A percentile compares a stretch with the other conserved stretches of the same genome.
Evolutionary conservation across 345 rosid genomes (phyloP).

Genomic region (Rubroshorea leprosula): DNA sequence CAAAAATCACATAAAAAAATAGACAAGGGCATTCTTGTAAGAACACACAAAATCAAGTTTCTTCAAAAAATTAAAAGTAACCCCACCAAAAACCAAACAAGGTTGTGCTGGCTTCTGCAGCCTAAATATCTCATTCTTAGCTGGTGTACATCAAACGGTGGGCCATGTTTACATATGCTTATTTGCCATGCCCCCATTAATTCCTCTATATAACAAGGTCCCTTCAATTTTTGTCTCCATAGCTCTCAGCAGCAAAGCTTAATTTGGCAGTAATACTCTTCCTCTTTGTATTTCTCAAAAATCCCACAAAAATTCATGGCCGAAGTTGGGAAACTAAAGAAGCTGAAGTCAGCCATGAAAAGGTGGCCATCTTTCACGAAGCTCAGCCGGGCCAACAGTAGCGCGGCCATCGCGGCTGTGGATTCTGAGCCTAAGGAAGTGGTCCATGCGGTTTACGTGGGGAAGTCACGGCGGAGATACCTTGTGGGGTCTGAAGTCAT

Average conservation of each 20-base stretch:
- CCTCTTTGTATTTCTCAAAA: slow-evolving; percentile 8
- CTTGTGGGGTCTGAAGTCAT: slow-evolving; percentile 47
- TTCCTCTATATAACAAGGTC: slow-evolving; percentile 28
- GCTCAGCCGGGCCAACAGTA: slow-evolving; percentile 21
- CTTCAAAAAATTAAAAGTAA: too few relatives aligned
- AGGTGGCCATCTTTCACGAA: slow-evolving; percentile 75
- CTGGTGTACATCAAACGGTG: slow-evolving; percentile 59
- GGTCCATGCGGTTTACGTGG: slow-evolving; percentile 69
- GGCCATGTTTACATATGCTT: slow-evolving; percentile 34
- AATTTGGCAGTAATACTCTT: slow-evolving; percentile 10
- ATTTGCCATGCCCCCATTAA: background rate
- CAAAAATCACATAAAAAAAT: too few relatives aligned
- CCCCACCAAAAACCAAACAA: slow-evolving; percentile 11
- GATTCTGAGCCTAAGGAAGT: slow-evolving; percentile 20
- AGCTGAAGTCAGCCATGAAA: slow-evolving; percentile 86
- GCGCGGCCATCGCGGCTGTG: slow-evolving; percentile 16
- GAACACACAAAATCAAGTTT: background rate
- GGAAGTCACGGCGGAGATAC: slow-evolving; percentile 76
- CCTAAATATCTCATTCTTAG: slow-evolving; percentile 38
- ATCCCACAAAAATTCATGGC: slow-evolving; percentile 41
- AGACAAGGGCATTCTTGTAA: too few relatives aligned
- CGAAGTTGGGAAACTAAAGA: slow-evolving; percentile 62
- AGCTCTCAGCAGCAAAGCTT: slow-evolving; percentile 14
- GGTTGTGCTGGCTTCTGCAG: slow-evolving; percentile 22
- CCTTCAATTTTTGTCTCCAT: slow-evolving; percentile 28